Base-by-base conservation (phyloP, 305 asterid species). In the Caryopteris hybrid region DNA sequence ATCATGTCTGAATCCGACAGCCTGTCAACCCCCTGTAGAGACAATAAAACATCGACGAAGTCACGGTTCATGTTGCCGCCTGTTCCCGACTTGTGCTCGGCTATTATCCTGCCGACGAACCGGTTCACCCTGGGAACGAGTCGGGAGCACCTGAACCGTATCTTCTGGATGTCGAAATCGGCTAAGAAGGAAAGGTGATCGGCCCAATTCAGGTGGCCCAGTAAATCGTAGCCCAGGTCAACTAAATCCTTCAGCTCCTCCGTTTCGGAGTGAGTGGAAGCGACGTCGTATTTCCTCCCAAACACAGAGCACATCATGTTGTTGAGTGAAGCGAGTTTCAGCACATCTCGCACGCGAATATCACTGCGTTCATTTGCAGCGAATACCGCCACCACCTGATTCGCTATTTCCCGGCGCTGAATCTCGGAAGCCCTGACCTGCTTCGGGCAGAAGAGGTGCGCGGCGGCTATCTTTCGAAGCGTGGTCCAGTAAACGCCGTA, bases 261-360 rank as follows among this genome's bases (percentile, higher is more conserved):
- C 2, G 78, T 76, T 66, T 84, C 89, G 3, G 74, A 3, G 62
- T 71, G 45, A 11, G 12, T 10, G 18, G 71, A 31, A 1, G 23
- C 71, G 25, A 80, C 78, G 47, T 62, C 66, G 76, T 88, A 85
- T 10, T 27, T 59, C 20, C 64, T 57, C 5, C 97, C 97, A 25
- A 91, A 91, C 0, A 91, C 86, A 8, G 93, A 84, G 59, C 85
- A 72, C 97, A 91, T 88, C 91, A 91, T 91, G 78, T 81, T 88
- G 71, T 58, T 76, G 2, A 91, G 90, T 2, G 97, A 85, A 4
- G 97, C 97, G 25, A 29, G 60, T 56, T 86, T 90, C 2, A 90
- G 76, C 1, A 74, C 60, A 63, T 88, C 94, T 1, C 95, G 76
- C 4, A 85, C 87, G 3, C 85, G 85, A 48, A 85, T 20, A 9